Evolutionary conservation across 2,329 filamentous ascomycete genomes (phyloP).

Genomic region (Aspergillus unguis): DNA sequence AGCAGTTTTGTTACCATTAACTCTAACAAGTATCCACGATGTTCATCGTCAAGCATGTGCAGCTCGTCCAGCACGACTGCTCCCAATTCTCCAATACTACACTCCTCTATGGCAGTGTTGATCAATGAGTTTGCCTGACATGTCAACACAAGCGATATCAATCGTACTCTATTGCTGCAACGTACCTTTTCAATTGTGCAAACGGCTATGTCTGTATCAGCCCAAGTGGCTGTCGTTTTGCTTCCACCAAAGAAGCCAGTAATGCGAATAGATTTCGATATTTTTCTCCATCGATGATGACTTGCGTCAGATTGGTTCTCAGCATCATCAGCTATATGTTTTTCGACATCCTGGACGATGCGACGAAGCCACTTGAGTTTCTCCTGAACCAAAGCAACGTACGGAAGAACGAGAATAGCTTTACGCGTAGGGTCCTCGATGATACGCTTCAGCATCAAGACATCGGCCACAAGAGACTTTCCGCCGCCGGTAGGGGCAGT

Average conservation of each 20-base stretch:
- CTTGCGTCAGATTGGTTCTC: conserved; percentile 38
- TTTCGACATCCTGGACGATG: conserved; percentile 59
- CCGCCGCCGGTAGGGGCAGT: conserved; percentile 75
- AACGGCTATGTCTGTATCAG: conserved; percentile 72
- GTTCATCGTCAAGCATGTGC: conserved; percentile 77
- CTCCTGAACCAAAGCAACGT: conserved; percentile 76
- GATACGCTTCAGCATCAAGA: conserved; percentile 69
- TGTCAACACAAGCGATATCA: not conserved
- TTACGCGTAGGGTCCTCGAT: conserved; percentile 63
- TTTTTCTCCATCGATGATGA: conserved; percentile 53
- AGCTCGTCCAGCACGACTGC: conserved; percentile 72
- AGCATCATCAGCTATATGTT: conserved; percentile 32
- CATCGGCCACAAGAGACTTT: conserved; percentile 70
- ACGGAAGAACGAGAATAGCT: conserved; percentile 69
- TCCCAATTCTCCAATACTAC: conserved; percentile 60
- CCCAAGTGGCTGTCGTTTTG: conserved; percentile 64
- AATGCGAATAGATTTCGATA: conserved; percentile 61
- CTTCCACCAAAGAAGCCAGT: conserved; percentile 73
- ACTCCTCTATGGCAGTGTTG: conserved; percentile 70
- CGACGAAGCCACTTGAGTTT: conserved; percentile 71
- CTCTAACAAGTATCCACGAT: conserved; percentile 72
- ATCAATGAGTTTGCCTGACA: conserved; percentile 68
- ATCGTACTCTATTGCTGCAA: conserved; percentile 18
- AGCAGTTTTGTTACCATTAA: conserved; percentile 70
- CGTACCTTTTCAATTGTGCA: conserved; percentile 73